A percentile compares a stretch with the other conserved stretches of the same genome.
Conservation (phyloP, 768 basidiomycete species). For the Mycena leptocephala region DNA sequence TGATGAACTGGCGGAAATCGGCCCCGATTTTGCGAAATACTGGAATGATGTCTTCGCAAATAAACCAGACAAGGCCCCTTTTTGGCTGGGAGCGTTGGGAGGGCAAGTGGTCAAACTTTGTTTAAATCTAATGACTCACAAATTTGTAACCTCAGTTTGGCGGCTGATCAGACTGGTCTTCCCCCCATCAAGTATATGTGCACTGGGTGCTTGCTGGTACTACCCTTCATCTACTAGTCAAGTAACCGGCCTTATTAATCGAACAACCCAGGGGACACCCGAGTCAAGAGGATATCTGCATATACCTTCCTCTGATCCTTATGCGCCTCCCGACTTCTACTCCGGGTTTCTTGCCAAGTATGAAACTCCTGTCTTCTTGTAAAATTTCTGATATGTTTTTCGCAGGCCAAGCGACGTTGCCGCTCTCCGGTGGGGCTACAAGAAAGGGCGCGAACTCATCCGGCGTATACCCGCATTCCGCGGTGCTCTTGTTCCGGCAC, state of each 20-base stretch:
- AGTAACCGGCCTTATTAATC: not conserved
- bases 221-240: not conserved
- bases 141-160: not conserved
- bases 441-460: constrained; percentile 41
- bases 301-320: constrained; percentile 31
- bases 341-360: constrained; percentile 23
- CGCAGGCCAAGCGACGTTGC: constrained; percentile 44
- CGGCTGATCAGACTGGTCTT: not conserved
- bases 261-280: constrained; percentile 25
- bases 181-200: not conserved
- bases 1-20: constrained; percentile 38
- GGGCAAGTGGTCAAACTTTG: not conserved
- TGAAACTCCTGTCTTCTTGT: not conserved
- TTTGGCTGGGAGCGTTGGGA: not conserved
- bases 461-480: not conserved
- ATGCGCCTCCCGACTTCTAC: constrained; percentile 32
- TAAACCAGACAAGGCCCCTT: constrained; percentile 40
- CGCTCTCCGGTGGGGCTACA: constrained; percentile 45
- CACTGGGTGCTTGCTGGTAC: not conserved
- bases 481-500: not conserved
- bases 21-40: constrained; percentile 35
- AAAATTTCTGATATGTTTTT: not conserved
- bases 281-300: constrained; percentile 36
- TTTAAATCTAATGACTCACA: not conserved
- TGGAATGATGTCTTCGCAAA: constrained; percentile 40